phyloP scores from a whole-genome alignment of 495 filamentous ascomycete species.

The Neurospora tetrasperma region DNA sequence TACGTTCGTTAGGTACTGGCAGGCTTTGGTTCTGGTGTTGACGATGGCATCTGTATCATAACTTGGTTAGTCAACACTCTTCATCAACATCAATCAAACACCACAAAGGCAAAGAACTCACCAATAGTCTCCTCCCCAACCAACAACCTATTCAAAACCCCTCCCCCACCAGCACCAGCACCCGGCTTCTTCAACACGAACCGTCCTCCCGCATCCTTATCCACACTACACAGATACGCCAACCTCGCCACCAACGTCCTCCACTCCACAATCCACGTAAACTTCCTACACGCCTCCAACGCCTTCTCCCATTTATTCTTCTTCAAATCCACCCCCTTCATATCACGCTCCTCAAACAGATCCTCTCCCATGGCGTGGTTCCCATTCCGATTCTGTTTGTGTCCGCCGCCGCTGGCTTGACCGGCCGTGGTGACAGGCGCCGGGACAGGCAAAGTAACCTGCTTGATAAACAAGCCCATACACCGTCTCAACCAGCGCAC shows the following conservation, averaged over 20 bases:
- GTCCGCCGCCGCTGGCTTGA: no score
- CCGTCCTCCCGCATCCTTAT: not conserved
- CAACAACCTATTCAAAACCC: not conserved
- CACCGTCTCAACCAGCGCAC: constrained; percentile 1
- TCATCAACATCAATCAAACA: not conserved
- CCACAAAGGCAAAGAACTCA: not conserved
- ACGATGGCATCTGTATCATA: constrained; percentile 1
- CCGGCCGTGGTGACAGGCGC: not conserved
- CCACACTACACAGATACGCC: constrained; percentile 7
- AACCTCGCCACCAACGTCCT: not conserved
- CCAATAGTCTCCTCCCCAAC: constrained; percentile 1
- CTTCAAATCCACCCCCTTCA: not conserved
- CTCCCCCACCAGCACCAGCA: not conserved
- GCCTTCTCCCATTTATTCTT: constrained; percentile 2
- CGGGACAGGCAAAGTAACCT: not conserved
- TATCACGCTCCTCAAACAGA: not conserved
- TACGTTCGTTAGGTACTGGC: not conserved
- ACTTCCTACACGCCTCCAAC: not conserved
- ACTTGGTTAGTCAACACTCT: not conserved
- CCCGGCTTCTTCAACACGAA: constrained; percentile 2
- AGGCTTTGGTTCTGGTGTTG: not conserved
- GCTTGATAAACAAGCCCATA: not conserved
- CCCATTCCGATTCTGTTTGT: not conserved
- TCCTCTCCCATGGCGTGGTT: not conserved
- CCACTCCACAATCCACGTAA: constrained; percentile 2